Evolutionary conservation across 345 rosid genomes (phyloP).

Genomic region (Turnera subulata): DNA sequence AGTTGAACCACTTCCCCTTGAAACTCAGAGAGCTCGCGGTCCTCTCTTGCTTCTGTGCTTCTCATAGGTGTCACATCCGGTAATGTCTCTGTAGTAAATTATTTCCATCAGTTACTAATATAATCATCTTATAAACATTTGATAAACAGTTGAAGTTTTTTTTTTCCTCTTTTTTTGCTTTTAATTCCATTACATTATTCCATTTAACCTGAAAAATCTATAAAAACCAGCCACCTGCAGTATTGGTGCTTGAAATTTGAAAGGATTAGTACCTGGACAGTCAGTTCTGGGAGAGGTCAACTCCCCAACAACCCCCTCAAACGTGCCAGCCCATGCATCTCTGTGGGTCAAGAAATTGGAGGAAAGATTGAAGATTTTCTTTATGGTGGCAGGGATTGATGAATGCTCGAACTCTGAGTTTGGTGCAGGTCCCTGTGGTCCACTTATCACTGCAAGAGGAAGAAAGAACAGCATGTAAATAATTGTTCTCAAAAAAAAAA

Average conservation of each 20-base stretch:
- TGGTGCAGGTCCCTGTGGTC: constrained; percentile 63
- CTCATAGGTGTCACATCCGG: constrained; percentile 72
- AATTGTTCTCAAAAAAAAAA: too few species aligned
- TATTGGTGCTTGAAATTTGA: too few species aligned
- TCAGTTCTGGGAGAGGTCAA: constrained; percentile 79
- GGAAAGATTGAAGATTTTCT: constrained; percentile 79
- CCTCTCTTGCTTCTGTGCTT: constrained; percentile 65
- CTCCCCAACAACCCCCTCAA: constrained; percentile 65
- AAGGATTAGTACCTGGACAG: constrained; percentile 55
- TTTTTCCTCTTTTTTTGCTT: too few species aligned
- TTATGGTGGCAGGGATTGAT: constrained; percentile 89
- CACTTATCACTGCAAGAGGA: constrained; percentile 56
- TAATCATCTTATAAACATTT: too few species aligned
- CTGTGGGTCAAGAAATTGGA: constrained; percentile 90
- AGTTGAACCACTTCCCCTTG: constrained; percentile 89
- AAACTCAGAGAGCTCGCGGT: constrained; percentile 58
- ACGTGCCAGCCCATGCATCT: constrained; percentile 98
- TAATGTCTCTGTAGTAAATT: constrained; percentile 49
- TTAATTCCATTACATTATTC: too few species aligned
- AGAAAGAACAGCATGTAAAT: not conserved
- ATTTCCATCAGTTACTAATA: too few species aligned
- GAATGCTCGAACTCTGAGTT: constrained; percentile 90
- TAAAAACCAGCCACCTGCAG: too few species aligned
- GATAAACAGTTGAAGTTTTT: too few species aligned
- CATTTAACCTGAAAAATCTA: too few species aligned